Base-by-base conservation (phyloP, 257 asterid species). In the Henckelia pumila region DNA sequence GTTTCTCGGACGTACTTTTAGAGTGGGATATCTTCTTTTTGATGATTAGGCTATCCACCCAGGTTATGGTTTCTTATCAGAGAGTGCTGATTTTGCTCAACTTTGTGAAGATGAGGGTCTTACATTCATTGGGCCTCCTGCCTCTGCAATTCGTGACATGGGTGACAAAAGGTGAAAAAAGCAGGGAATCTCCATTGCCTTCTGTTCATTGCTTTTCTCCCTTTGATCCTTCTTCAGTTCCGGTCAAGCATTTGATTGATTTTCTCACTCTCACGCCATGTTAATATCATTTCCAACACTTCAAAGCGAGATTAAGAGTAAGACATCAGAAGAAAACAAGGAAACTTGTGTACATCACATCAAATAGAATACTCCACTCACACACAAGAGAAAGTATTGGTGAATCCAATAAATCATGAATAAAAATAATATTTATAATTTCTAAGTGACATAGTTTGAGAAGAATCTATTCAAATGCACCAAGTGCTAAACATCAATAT, bases 11-110 rank as follows among this genome's bases (percentile, higher is more conserved):
- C 69, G 47, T 57, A 28, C 50, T 57, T 79, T 81, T 61, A 76
- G 81, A 62, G 68, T 74, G 78, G 68, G 72, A 64, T 73, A 29
- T 76, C 71, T 79, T 80, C 53, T 78, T 66, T 77, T 83, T 81
- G 86, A 77, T 87, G 59, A 79, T 73, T 82, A 90, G 99, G 97
- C 96, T 69, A 85, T 91, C 94, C 99, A 94, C 83, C 99, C 97
- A 58, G 97, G 99, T 71, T 91, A 94, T 74, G 99, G 99, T 68
- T 94, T 94, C 86, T 83, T 94, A 81, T 94, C 99, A 23, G 99
- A 94, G 79, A 91, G 99, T 75, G 80, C 95, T 53, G 90, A 87
- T 47, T 91, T 90, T 78, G 97, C 99, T 75, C 95, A 83, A 83
- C 91, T 85, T 58, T 94, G 99, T 77, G 95, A 88, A 80, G 85